Conservation (phyloP, 2,329 filamentous ascomycete genomes). For the Mycocentrospora acerina region DNA sequence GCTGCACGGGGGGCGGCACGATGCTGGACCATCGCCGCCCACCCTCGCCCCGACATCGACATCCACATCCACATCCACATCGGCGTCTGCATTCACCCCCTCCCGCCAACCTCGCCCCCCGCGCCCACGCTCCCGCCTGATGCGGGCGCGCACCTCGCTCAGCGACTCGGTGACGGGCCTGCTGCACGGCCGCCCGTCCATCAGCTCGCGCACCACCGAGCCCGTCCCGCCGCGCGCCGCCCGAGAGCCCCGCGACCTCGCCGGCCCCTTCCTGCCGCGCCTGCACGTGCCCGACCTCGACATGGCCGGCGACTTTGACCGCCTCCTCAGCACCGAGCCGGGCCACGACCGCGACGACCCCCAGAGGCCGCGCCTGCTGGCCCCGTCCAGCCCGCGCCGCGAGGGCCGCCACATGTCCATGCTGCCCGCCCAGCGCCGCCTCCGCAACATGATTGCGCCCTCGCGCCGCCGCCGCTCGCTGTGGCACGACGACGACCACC, state of each 20-base stretch:
- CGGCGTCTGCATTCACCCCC: background rate
- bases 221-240: constrained; percentile 20
- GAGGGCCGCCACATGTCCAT: constrained; percentile 39
- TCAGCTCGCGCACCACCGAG: constrained; percentile 18
- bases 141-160: constrained; percentile 40
- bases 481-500: constrained; percentile 27
- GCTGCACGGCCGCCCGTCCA: constrained; percentile 31
- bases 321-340: constrained; percentile 21
- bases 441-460: constrained; percentile 47
- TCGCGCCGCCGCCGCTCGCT: constrained; percentile 56
- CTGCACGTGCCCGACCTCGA: constrained; percentile 42
- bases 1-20: constrained; percentile 24
- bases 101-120: constrained; percentile 11
- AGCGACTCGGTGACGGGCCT: constrained; percentile 33
- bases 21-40: constrained; percentile 32
- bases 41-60: too few species aligned
- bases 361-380: constrained; percentile 14
- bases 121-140: constrained; percentile 36
- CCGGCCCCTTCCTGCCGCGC: constrained; percentile 37
- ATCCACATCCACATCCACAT: too few species aligned
- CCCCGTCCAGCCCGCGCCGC: constrained; percentile 22
- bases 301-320: constrained; percentile 40
- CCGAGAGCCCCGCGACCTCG: constrained; percentile 20
- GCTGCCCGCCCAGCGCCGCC: constrained; percentile 37
- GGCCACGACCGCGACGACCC: constrained; percentile 19